Percentiles rank a stretch among this genome's conserved stretches.
Evolutionary conservation across 2,329 filamentous ascomycete species (phyloP).

Genomic region (Botrytis tulipae): DNA sequence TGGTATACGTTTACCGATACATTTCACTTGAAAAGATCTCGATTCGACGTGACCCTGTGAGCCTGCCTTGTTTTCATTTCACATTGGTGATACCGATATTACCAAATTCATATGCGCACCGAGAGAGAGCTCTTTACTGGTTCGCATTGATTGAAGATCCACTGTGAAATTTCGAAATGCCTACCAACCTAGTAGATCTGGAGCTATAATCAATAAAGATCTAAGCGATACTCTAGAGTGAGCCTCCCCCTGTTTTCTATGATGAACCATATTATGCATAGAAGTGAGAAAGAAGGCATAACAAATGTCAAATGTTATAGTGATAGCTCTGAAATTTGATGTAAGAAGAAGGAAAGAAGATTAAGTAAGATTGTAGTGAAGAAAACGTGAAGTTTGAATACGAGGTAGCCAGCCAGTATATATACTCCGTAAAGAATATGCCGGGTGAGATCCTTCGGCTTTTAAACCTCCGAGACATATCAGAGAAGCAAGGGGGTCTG

Average conservation of each 20-base stretch:
- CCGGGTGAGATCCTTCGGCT: not conserved
- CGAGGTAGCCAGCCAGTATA: not conserved
- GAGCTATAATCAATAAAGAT: not conserved
- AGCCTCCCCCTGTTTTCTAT: not conserved
- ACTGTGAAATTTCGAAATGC: not conserved
- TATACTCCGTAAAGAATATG: not conserved
- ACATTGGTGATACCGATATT: not conserved
- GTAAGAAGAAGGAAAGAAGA: not conserved
- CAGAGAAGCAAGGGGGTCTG: not conserved
- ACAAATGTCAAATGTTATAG: no score
- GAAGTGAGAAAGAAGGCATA: not conserved
- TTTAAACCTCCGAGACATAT: not conserved
- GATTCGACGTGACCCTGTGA: not conserved
- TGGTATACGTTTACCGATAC: not conserved
- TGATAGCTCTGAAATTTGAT: not conserved
- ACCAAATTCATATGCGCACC: not conserved
- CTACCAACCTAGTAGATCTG: no score
- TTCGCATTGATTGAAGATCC: not conserved
- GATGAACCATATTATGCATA: not conserved
- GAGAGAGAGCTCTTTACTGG: not conserved
- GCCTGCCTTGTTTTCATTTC: not conserved
- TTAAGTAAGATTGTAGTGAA: not conserved
- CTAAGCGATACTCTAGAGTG: not conserved
- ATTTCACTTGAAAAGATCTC: constrained; percentile 4
- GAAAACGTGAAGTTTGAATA: not conserved